Evolutionary conservation across 1,284 basidiomycete species (phyloP), one percentile per base, ranked within the genome.

Genomic region (Cutaneotrichosporon sp.): DNA sequence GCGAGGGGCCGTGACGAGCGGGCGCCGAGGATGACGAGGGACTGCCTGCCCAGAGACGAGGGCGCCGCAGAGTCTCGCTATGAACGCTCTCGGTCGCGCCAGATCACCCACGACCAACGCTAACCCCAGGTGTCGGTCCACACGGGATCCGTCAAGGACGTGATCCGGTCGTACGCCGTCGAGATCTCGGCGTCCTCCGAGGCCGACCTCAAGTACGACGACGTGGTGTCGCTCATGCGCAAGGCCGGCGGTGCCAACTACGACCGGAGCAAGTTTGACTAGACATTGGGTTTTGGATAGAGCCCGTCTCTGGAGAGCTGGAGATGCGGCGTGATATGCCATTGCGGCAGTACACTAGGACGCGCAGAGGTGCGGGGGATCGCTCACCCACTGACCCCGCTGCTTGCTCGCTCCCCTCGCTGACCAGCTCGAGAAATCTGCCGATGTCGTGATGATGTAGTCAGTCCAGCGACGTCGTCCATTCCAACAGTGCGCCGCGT

Each of bases 131-230:
- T 94, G 71, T 94, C 92, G 59, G 91, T 95, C 5, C 92, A 95
- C 74, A 75, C 87, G 45, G 89, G 89, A 66, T 88, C 92, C 79
- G 91, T 95, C 76, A 94, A 95, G 82, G 77, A 81, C 59, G 87
- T 89, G 60, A 80, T 95, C 70, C 85, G 86, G 60, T 85, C 87
- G 59, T 93, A 85, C 81, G 91, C 91, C 59, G 87, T 95, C 69
- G 91, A 95, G 73, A 88, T 95, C 62, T 84, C 90, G 16, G 91
- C 91, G 34, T 84, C 86, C 57, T 89, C 90, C 75, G 85, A 84
- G 75, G 87, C 88, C 59, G 91, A 95, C 79, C 80, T 95, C 65
- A 87, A 88, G 69, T 59, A 77, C 74, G 70, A 72, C 49, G 76
- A 75, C 5, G 67, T 76, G 27, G 69, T 79, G 2, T 64, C 70